These are phyloP conservation scores for Lichtheimia hyalospora DNA, from an alignment of 371 early-diverging fungal genomes.

Conservation along the genomic window DNA sequence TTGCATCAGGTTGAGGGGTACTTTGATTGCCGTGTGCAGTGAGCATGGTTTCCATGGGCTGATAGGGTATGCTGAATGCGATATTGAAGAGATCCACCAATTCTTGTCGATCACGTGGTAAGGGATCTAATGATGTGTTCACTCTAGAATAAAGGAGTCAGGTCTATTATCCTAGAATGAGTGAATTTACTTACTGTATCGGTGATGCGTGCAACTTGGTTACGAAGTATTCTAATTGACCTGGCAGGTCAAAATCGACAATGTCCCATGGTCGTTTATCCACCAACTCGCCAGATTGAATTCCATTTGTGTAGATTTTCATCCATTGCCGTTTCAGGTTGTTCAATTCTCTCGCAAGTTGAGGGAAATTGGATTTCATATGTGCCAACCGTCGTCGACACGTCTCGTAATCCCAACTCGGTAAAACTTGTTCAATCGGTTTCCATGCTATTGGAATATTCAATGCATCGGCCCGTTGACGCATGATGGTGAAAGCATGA, in stretches of 20 bases:
- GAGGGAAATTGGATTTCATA: neutral
- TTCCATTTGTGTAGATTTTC: conserved; percentile 10
- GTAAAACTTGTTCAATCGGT: conserved; percentile 14
- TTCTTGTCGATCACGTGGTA: neutral
- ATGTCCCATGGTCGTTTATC: conserved; percentile 22
- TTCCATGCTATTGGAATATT: conserved; percentile 10
- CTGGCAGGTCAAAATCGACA: conserved; percentile 11
- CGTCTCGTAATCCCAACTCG: neutral
- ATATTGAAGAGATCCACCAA: neutral
- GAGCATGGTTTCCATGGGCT: neutral
- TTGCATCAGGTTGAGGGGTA: too few relatives aligned
- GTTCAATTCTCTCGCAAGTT: neutral
- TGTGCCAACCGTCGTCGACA: conserved; percentile 8
- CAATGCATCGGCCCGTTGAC: conserved; percentile 5
- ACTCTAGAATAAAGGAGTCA: neutral
- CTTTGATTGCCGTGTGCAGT: too few relatives aligned
- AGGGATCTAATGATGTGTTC: neutral
- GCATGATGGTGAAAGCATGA: conserved; percentile 18
- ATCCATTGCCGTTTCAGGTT: conserved; percentile 13
- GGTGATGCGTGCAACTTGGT: neutral
- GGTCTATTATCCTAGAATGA: too few relatives aligned
- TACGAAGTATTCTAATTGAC: conserved; percentile 20
- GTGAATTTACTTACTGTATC: neutral
- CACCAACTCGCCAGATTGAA: conserved; percentile 3
- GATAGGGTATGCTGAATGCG: neutral